Conservation (phyloP, 2,329 filamentous ascomycete species). For the Leptosphaerulina australis region DNA sequence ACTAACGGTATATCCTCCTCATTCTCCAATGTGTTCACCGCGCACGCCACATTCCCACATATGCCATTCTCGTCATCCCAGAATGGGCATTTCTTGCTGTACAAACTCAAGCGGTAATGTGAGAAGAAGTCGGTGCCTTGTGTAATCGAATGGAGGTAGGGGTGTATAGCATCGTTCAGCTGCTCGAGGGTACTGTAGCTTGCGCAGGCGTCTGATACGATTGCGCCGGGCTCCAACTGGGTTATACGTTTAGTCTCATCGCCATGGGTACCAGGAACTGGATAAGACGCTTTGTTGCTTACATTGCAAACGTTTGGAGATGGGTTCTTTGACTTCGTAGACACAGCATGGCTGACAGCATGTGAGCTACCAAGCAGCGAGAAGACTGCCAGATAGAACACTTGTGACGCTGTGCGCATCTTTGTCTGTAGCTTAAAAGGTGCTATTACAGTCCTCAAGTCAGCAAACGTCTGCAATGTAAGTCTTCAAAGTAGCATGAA, state of each 20-base stretch:
- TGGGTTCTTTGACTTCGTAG: slow-evolving; percentile 48
- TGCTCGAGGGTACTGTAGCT: slow-evolving; percentile 89
- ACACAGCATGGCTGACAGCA: slow-evolving; percentile 45
- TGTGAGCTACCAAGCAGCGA: slow-evolving; percentile 60
- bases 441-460: slow-evolving; percentile 34
- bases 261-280: slow-evolving; percentile 26
- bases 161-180: slow-evolving; percentile 78
- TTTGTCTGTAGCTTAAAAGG: slow-evolving; percentile 15
- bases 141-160: slow-evolving; percentile 79
- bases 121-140: slow-evolving; percentile 95
- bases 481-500: slow-evolving; percentile 10
- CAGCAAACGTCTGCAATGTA: slow-evolving; percentile 45
- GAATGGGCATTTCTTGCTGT: slow-evolving; percentile 92
- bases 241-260: slow-evolving; percentile 46
- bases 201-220: slow-evolving; percentile 91
- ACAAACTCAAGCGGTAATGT: slow-evolving; percentile 94
- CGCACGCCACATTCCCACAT: slow-evolving; percentile 96
- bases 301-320: slow-evolving; percentile 62
- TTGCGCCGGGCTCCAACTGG: slow-evolving; percentile 85
- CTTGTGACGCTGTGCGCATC: slow-evolving; percentile 61
- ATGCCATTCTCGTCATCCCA: slow-evolving; percentile 93
- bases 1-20: slow-evolving; percentile 91
- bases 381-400: slow-evolving; percentile 68
- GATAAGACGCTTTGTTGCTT: slow-evolving; percentile 47
- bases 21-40: slow-evolving; percentile 92